These are phyloP conservation scores for Lumnitzera littorea DNA, from an alignment of 345 rosid species.

Conservation along the genomic window DNA sequence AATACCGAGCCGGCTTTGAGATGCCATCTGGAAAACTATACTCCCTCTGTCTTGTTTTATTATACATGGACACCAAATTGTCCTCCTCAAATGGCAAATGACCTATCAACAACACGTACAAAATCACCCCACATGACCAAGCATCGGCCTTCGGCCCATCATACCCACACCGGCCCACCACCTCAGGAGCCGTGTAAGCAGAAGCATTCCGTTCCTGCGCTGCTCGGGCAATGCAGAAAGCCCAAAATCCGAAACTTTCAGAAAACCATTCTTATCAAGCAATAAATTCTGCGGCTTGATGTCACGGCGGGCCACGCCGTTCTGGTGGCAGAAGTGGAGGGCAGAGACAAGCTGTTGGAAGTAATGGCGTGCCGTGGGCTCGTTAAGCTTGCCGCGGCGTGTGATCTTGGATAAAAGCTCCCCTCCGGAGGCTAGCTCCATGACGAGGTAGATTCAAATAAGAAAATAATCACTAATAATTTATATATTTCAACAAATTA, in stretches of 20 bases:
- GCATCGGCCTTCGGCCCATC: slow-evolving; percentile 24
- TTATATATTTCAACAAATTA: too few species aligned
- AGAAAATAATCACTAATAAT: too few species aligned
- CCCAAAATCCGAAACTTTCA: slow-evolving; percentile 38
- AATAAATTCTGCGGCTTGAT: slow-evolving; percentile 40
- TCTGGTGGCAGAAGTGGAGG: slow-evolving; percentile 36
- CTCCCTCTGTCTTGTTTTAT: slow-evolving; percentile 22
- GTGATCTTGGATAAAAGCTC: slow-evolving; percentile 28
- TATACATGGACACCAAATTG: slow-evolving; percentile 23
- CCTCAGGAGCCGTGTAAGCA: slow-evolving; percentile 33
- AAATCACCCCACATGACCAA: slow-evolving; percentile 46
- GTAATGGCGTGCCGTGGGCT: slow-evolving; percentile 22
- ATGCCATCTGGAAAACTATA: slow-evolving; percentile 28
- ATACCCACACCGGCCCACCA: slow-evolving; percentile 25
- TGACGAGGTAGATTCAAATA: slow-evolving; percentile 21
- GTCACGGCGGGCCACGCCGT: slow-evolving; percentile 42
- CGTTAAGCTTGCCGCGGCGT: slow-evolving; percentile 28
- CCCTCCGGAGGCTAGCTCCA: slow-evolving; percentile 41
- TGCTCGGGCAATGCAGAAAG: slow-evolving; percentile 32
- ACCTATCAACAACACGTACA: slow-evolving; percentile 26
- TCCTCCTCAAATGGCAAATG: slow-evolving; percentile 30
- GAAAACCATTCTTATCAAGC: slow-evolving; percentile 22
- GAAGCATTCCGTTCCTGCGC: slow-evolving; percentile 20
- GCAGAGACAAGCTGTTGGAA: slow-evolving; percentile 40
- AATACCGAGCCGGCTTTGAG: slow-evolving; percentile 37